Conservation (phyloP, 108 stramenopile genomes). For the Skeletonema costatum region DNA sequence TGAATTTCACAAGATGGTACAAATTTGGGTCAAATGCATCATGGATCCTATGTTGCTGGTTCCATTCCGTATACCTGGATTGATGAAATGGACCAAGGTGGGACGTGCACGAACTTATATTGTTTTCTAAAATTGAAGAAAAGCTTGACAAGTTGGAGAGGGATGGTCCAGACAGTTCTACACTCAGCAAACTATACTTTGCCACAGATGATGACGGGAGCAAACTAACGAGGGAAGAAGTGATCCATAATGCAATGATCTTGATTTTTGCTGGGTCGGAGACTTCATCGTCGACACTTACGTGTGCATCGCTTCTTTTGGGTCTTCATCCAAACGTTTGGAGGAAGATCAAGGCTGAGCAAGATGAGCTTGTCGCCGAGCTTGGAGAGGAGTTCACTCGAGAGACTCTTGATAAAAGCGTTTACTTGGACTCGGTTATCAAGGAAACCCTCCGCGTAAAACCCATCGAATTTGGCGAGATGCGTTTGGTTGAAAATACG, state of each 20-base stretch:
- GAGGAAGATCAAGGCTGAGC: constrained; percentile 42
- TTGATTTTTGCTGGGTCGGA: constrained; percentile 52
- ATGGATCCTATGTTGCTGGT: constrained; percentile 16
- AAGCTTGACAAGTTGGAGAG: constrained; percentile 31
- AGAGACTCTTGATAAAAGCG: constrained; percentile 26
- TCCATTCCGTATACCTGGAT: constrained; percentile 10
- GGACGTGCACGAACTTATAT: constrained; percentile 31
- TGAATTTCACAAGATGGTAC: constrained; percentile 24
- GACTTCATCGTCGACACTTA: constrained; percentile 49
- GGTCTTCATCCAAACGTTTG: constrained; percentile 42
- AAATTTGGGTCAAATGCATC: constrained; percentile 12
- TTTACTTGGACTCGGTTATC: constrained; percentile 46
- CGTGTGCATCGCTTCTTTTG: constrained; percentile 34
- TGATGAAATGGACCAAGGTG: not conserved
- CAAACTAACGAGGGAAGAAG: constrained; percentile 29
- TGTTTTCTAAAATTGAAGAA: constrained; percentile 40
- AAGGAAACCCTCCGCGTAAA: constrained; percentile 49
- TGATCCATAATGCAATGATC: constrained; percentile 48
- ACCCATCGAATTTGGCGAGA: constrained; percentile 20
- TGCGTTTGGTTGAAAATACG: constrained; percentile 13
- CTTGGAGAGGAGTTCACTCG: constrained; percentile 24
- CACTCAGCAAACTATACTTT: constrained; percentile 44
- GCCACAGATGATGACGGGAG: constrained; percentile 34
- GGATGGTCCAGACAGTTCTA: constrained; percentile 47
- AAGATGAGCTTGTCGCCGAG: constrained; percentile 12